These are phyloP conservation scores for Nepenthes gracilis DNA, from an alignment of 148 eudicot species.

Conservation along the genomic window DNA sequence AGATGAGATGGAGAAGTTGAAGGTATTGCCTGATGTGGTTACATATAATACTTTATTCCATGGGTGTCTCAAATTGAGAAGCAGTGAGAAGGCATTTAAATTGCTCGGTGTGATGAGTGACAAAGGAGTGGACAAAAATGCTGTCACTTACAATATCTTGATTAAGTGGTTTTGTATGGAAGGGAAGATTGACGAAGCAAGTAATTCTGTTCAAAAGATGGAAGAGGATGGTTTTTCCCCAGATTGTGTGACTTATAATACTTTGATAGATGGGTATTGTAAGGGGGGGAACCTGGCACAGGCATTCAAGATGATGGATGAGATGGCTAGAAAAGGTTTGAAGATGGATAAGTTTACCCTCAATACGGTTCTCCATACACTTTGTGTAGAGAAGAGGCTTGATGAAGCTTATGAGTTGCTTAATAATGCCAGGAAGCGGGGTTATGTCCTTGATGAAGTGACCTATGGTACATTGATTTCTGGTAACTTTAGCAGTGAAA, in stretches of 20 bases:
- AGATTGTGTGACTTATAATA: conserved; percentile 57
- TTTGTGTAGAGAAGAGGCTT: conserved; percentile 51
- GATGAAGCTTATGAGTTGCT: conserved; percentile 53
- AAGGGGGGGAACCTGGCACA: conserved; percentile 49
- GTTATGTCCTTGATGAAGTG: conserved; percentile 67
- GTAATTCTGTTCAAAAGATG: conserved; percentile 33
- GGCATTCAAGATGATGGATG: conserved; percentile 51
- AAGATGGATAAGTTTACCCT: conserved; percentile 60
- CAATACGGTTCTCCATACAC: conserved; percentile 54
- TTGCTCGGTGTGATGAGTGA: conserved; percentile 65
- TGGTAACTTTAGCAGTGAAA: conserved; percentile 48
- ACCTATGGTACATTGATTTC: conserved; percentile 70
- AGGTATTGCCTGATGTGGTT: conserved; percentile 46
- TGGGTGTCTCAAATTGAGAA: conserved; percentile 32
- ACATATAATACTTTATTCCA: conserved; percentile 69
- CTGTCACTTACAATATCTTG: conserved; percentile 55
- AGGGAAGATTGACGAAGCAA: conserved; percentile 54
- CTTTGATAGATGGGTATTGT: conserved; percentile 59
- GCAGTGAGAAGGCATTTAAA: conserved; percentile 27
- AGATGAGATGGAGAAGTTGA: conserved; percentile 55
- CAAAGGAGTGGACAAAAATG: conserved; percentile 36
- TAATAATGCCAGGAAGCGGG: conserved; percentile 26
- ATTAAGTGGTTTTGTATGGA: conserved; percentile 62
- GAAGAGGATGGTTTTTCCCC: conserved; percentile 48
- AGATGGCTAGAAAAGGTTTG: conserved; percentile 50